These are phyloP conservation scores for Suhomyces vadensis DNA, from an alignment of 805 yeast species.

Conservation along the genomic window DNA sequence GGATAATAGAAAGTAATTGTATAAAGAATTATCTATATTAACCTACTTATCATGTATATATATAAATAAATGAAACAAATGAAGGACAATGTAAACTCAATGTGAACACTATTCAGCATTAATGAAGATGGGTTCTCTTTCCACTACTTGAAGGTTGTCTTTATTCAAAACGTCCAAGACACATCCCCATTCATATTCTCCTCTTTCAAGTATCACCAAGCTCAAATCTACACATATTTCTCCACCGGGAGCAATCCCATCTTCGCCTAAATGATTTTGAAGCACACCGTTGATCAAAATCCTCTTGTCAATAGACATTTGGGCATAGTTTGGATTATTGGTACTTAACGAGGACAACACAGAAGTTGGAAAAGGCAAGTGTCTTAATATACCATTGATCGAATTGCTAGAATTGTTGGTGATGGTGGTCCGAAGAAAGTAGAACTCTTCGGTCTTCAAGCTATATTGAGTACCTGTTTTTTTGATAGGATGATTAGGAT, in stretches of 20 bases:
- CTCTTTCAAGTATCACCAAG: conserved; percentile 68
- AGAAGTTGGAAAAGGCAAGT: conserved; percentile 48
- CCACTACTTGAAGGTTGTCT: conserved; percentile 19
- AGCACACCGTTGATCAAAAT: conserved; percentile 72
- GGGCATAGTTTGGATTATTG: conserved; percentile 19
- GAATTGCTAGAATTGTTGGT: conserved; percentile 45
- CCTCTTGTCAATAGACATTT: conserved; percentile 49
- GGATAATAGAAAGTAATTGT: conserved; percentile 21
- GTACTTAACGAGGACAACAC: conserved; percentile 11
- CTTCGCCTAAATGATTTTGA: conserved; percentile 51
- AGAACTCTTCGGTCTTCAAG: conserved; percentile 49
- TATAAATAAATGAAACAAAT: neutral
- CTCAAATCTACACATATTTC: conserved; percentile 48
- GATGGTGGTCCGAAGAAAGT: conserved; percentile 50
- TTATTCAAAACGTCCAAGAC: conserved; percentile 30
- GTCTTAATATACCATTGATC: conserved; percentile 59
- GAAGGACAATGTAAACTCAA: neutral
- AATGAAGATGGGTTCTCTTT: conserved; percentile 37
- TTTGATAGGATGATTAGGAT: conserved; percentile 9
- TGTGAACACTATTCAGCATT: conserved; percentile 21
- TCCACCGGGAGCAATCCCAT: conserved; percentile 44
- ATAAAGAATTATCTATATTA: neutral
- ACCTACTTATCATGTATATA: conserved; percentile 5
- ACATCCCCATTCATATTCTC: conserved; percentile 79
- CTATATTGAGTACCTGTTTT: conserved; percentile 30